Evolutionary conservation across 2,329 filamentous ascomycete genomes (phyloP), one percentile per base, ranked within the genome.

Genomic region (Claviceps cyperi): DNA sequence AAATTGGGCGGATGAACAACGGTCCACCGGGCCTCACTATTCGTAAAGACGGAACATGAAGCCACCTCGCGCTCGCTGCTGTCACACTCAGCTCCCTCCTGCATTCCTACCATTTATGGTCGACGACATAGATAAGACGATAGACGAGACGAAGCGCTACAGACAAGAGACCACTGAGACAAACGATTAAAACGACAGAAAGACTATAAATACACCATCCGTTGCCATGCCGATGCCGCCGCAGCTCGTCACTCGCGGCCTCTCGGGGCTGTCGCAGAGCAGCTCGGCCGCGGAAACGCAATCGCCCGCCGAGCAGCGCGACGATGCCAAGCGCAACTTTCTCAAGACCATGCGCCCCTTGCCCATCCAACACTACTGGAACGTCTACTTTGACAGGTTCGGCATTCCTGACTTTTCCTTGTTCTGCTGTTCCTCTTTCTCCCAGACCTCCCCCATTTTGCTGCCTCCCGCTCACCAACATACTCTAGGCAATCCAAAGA

Each of bases 321-420:
- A 86, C 65, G 81, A 84, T 66, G 84, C 84, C 51, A 89, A 89
- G 80, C 81, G 84, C 70, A 89, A 89, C 71, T 85, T 90, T 66
- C 74, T 87, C 58, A 81, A 86, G 66, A 76, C 81, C 28, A 82
- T 79, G 73, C 75, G 87, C 49, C 76, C 83, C 48, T 72, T 89
- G 56, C 80, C 84, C 15, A 84, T 86, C 28, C 84, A 90, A 69
- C 82, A 90, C 64, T 87, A 86, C 69, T 87, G 86, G 78, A 74
- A 83, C 57, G 81, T 86, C 57, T 85, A 76, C 64, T 82, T 83
- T 62, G 79, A 83, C 64, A 70, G 77, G 69, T 77, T 9, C 17
- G 8, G 9, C 17, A 41, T 39, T 39, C 38, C 28, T 24, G 4
- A 14, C 17, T 41, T 17, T 41, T 41, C 14, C 19, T 22, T 43